Percentiles rank a stretch among this genome's conserved stretches.
Evolutionary conservation across 2,329 filamentous ascomycete genomes (phyloP).

Genomic region (Exserohilum turcica): DNA sequence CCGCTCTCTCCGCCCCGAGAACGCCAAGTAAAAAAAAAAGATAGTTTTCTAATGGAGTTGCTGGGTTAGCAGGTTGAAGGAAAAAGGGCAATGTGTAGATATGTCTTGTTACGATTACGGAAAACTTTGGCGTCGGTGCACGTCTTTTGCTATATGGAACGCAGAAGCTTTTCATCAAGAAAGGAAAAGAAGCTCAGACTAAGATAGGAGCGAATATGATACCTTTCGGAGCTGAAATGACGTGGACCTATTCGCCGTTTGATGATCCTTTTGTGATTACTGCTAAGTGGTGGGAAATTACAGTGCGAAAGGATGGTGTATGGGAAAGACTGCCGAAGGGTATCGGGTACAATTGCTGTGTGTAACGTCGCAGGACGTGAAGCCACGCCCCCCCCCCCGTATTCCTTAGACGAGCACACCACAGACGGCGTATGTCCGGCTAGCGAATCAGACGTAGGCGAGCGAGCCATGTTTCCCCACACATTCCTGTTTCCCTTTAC

Average conservation of each 20-base stretch:
- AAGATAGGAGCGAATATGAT: conserved; percentile 6
- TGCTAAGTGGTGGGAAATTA: no score
- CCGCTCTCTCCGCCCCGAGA: conserved; percentile 57
- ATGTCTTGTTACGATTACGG: conserved; percentile 26
- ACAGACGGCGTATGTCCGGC: neutral
- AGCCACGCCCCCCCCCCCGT: no score
- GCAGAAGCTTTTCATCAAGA: neutral
- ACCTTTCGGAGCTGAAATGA: neutral
- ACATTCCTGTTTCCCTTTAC: no score
- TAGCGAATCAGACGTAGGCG: neutral
- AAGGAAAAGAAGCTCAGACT: neutral
- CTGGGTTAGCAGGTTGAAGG: neutral
- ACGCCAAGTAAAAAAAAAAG: conserved; percentile 37
- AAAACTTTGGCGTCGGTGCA: conserved; percentile 24
- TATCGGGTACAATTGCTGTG: no score
- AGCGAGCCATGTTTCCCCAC: conserved; percentile 6
- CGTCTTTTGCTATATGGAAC: neutral
- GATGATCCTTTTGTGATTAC: no score
- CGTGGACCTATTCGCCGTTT: neutral
- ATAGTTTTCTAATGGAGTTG: neutral
- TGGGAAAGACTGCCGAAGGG: no score
- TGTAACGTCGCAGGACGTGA: no score
- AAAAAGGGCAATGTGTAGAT: conserved; percentile 29
- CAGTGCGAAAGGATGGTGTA: no score
- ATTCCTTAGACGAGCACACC: neutral